Conservation (phyloP, 208 protist species). For the Trypanosoma conorhini region DNA sequence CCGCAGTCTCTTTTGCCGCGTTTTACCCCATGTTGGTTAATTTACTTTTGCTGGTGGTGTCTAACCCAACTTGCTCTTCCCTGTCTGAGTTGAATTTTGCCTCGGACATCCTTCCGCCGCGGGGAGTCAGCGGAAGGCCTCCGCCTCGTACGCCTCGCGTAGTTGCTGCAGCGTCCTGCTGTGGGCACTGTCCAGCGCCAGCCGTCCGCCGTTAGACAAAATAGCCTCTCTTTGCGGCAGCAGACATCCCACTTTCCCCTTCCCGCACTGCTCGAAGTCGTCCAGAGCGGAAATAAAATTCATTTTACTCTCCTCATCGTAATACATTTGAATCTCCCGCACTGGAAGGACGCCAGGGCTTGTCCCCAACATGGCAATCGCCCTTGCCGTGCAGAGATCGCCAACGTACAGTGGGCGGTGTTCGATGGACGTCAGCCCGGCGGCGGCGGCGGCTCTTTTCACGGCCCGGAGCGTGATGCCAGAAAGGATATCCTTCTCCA, state of each 20-base stretch:
- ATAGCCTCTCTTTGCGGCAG: background rate
- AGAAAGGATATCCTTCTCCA: conserved; percentile 69
- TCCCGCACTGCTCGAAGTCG: conserved; percentile 9
- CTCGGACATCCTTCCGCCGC: background rate
- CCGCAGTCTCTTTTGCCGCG: background rate
- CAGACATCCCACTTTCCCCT: background rate
- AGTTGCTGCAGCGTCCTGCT: conserved; percentile 21
- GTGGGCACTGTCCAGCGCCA: conserved; percentile 26
- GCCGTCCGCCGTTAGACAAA: conserved; percentile 13
- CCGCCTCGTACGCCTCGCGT: conserved; percentile 31
- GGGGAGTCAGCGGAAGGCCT: conserved; percentile 19
- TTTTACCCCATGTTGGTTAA: background rate
- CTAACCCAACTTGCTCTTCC: background rate
- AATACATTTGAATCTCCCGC: conserved; percentile 56
- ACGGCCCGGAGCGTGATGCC: conserved; percentile 68
- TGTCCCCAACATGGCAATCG: conserved; percentile 75
- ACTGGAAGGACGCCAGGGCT: conserved; percentile 74
- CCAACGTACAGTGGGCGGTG: conserved; percentile 55
- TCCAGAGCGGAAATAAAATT: conserved; percentile 37
- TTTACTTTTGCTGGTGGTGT: background rate
- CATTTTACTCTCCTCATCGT: conserved; percentile 37
- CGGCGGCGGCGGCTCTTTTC: conserved; percentile 30
- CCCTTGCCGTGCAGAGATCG: conserved; percentile 50
- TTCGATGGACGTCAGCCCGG: conserved; percentile 37
- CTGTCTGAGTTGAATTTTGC: background rate